phyloP scores from a whole-genome alignment of 192 early-diverging fungal species.

The Chytriomyces sp. region DNA sequence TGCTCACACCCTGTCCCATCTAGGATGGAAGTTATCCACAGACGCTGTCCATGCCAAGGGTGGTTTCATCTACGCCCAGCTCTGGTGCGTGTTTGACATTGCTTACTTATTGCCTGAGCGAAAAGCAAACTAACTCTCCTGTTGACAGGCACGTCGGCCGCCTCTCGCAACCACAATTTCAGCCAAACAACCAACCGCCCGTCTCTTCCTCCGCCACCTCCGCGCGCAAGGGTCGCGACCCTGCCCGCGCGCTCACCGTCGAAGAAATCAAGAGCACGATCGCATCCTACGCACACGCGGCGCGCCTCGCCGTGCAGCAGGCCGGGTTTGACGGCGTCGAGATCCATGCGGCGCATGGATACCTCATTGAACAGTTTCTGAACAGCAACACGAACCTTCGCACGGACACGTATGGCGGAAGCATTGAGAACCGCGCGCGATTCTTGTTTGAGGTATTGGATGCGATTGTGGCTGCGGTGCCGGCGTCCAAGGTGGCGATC shows the following conservation, averaged over 20 bases:
- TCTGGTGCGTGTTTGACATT: slow-evolving; percentile 60
- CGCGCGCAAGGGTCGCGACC: slow-evolving; percentile 23
- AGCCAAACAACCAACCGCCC: slow-evolving; percentile 35
- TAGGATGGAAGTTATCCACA: slow-evolving; percentile 55
- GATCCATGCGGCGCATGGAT: slow-evolving; percentile 76
- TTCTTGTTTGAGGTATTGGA: slow-evolving; percentile 71
- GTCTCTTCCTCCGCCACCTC: slow-evolving; percentile 41
- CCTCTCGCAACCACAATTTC: slow-evolving; percentile 35
- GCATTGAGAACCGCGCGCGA: slow-evolving; percentile 82
- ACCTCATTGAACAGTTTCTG: slow-evolving; percentile 79
- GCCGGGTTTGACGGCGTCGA: slow-evolving; percentile 32
- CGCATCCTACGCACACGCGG: slow-evolving; percentile 52
- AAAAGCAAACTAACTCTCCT: too few species aligned
- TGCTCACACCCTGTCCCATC: background rate
- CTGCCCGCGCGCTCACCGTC: slow-evolving; percentile 63
- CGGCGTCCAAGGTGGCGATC: slow-evolving; percentile 44
- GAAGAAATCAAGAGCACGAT: slow-evolving; percentile 69
- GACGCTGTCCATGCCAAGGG: slow-evolving; percentile 60
- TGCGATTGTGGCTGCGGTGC: slow-evolving; percentile 31
- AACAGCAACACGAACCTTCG: slow-evolving; percentile 80
- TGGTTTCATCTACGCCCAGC: slow-evolving; percentile 58
- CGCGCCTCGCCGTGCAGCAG: slow-evolving; percentile 13
- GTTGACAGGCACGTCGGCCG: slow-evolving; percentile 36
- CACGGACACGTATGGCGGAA: slow-evolving; percentile 91
- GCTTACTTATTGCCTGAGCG: too few species aligned